Percentiles rank a stretch among this genome's conserved stretches.
These are phyloP conservation scores for Cornus suecica DNA, from an alignment of 148 eudicot genomes.

Conservation along the genomic window DNA sequence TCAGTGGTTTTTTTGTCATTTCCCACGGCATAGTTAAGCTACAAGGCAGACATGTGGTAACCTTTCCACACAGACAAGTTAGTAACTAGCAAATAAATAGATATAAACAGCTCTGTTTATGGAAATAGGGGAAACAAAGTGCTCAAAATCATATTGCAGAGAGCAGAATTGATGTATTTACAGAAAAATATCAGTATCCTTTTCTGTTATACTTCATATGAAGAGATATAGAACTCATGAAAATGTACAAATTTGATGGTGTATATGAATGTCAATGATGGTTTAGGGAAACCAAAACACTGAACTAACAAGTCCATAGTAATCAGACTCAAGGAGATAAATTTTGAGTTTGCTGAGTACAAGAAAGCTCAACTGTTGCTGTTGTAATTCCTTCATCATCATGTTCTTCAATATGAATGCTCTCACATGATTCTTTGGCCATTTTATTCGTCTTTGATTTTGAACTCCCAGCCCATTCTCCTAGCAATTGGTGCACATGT, in stretches of 20 bases:
- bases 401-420: background rate
- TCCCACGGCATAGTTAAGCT: no score
- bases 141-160: no score
- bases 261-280: background rate
- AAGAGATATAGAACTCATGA: no score
- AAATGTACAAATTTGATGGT: background rate
- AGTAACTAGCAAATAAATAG: no score
- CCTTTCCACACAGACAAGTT: no score
- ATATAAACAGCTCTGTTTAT: no score
- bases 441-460: background rate
- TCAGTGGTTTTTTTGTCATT: no score
- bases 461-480: slow-evolving; percentile 27
- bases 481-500: slow-evolving; percentile 3
- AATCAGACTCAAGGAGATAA: background rate
- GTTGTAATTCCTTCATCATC: background rate
- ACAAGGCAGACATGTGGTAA: no score
- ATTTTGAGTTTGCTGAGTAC: background rate
- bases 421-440: slow-evolving; percentile 1
- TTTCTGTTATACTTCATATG: no score
- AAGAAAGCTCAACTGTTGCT: slow-evolving; percentile 6
- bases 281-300: background rate
- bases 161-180: background rate
- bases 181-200: background rate
- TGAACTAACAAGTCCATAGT: no score
- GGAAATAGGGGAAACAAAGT: no score